phyloP scores from a whole-genome alignment of 768 basidiomycete species.

The Lenzites betulinus region DNA sequence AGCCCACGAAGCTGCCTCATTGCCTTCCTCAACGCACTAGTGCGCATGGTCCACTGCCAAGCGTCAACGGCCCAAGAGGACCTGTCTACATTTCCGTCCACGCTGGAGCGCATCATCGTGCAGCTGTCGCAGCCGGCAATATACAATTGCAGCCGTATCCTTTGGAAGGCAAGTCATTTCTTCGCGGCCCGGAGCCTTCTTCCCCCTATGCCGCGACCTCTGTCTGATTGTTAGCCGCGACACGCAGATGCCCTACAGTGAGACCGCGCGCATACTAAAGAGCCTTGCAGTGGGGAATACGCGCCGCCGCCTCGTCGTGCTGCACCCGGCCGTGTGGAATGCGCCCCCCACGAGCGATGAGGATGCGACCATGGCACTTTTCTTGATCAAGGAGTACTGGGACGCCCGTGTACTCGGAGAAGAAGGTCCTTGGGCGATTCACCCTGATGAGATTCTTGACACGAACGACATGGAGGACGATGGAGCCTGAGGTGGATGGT shows the following conservation, averaged over 20 bases:
- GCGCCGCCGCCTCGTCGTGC: background rate
- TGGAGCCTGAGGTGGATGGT: too few relatives aligned
- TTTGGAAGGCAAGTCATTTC: background rate
- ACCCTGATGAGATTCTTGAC: too few relatives aligned
- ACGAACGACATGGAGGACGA: too few relatives aligned
- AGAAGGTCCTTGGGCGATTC: background rate
- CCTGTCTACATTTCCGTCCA: background rate
- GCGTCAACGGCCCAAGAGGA: background rate
- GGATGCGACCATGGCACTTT: background rate
- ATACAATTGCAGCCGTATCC: background rate
- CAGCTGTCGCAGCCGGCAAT: slow-evolving; percentile 4
- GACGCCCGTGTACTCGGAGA: background rate
- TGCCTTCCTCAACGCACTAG: background rate
- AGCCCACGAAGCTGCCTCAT: background rate
- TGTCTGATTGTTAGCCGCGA: background rate
- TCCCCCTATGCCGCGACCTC: background rate
- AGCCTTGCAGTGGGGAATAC: background rate
- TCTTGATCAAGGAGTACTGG: background rate
- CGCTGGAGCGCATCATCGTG: background rate
- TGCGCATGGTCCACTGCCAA: background rate
- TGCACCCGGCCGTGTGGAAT: background rate
- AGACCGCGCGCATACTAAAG: background rate
- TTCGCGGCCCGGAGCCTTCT: too few relatives aligned
- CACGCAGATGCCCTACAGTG: too few relatives aligned
- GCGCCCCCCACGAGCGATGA: background rate